A percentile compares a stretch with the other conserved stretches of the same genome.
Evolutionary conservation across 371 early-diverging fungal species (phyloP).

Genomic region (Mucor circinelloides): DNA sequence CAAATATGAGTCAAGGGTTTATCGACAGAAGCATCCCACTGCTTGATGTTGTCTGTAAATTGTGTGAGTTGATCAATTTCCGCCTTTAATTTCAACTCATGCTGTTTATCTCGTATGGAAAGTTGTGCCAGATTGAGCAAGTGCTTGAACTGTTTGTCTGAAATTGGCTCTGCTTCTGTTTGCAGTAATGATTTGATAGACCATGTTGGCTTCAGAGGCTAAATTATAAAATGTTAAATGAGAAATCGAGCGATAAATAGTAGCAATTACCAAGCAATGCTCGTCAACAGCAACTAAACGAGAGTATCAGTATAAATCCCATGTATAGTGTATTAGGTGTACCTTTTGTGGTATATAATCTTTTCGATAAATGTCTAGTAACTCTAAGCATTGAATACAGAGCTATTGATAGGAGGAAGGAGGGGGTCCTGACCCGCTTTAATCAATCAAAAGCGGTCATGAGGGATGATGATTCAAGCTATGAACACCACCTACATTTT

Average conservation of each 20-base stretch:
- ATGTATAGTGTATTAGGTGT: background rate
- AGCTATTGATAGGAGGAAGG: background rate
- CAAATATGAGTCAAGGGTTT: constrained; percentile 41
- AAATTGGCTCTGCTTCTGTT: constrained; percentile 17
- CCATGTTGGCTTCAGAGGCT: constrained; percentile 41
- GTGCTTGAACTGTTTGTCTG: constrained; percentile 37
- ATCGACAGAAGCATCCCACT: constrained; percentile 15
- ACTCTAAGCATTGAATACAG: background rate
- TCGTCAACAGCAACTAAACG: constrained; percentile 13
- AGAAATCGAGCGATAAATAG: background rate
- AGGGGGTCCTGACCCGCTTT: background rate
- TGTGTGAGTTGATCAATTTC: constrained; percentile 38
- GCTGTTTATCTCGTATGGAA: constrained; percentile 15
- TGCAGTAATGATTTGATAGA: constrained; percentile 29
- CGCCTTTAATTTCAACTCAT: constrained; percentile 19
- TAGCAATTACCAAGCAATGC: constrained; percentile 14
- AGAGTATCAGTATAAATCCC: background rate
- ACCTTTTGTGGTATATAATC: constrained; percentile 11
- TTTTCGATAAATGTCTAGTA: background rate
- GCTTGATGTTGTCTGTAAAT: constrained; percentile 35
- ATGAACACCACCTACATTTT: background rate
- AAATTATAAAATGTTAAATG: background rate
- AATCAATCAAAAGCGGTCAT: background rate
- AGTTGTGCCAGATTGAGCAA: constrained; percentile 39
- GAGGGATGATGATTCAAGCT: background rate